Evolutionary conservation across 441 rosid species (phyloP), one percentile per base, ranked within the genome.

Genomic region (Corymbia citriodora): DNA sequence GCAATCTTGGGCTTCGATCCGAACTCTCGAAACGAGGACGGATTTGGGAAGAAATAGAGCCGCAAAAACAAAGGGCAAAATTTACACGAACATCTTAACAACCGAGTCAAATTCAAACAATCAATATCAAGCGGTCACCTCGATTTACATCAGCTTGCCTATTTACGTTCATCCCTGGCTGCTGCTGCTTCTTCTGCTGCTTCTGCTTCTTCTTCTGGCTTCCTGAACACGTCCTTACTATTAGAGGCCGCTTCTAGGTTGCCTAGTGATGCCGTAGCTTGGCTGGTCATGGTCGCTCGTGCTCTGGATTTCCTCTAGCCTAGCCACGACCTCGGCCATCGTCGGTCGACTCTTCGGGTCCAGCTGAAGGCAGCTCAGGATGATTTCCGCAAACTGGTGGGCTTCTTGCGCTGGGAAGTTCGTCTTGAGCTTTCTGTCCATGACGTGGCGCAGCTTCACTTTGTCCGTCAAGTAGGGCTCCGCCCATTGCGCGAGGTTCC

Each of bases 381-480:
- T 90, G 87, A 92, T 87, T 90, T 83, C 13, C 15, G 93, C 92
- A 40, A 92, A 92, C 49, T 90, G 89, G 8, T 89, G 88, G 70
- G 93, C 93, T 91, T 93, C 92, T 70, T 91, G 92, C 14, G 88
- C 55, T 15, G 89, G 90, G 17, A 92, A 74, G 65, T 87, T 89
- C 89, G 74, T 81, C 27, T 52, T 59, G 27, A 93, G 92, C 89
- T 92, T 92, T 91, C 87, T 87, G 91, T 93, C 93, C n/a, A 92
- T 86, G 68, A 93, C 55, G 36, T 48, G 90, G 90, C 68, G 89
- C 72, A 92, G 90, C 88, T 70, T 87, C 61, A 11, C 90, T 81
- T 12, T 74, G 52, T 74, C 83, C 90, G 83, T 68, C 33, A 93
- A 92, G 53, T 85, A 88, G 57, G 92, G 94, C 83, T 88, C 89